Percentiles rank a stretch among this genome's conserved stretches.
phyloP scores from a whole-genome alignment of 2,329 filamentous ascomycete species.

The Sporothrix mexicana region DNA sequence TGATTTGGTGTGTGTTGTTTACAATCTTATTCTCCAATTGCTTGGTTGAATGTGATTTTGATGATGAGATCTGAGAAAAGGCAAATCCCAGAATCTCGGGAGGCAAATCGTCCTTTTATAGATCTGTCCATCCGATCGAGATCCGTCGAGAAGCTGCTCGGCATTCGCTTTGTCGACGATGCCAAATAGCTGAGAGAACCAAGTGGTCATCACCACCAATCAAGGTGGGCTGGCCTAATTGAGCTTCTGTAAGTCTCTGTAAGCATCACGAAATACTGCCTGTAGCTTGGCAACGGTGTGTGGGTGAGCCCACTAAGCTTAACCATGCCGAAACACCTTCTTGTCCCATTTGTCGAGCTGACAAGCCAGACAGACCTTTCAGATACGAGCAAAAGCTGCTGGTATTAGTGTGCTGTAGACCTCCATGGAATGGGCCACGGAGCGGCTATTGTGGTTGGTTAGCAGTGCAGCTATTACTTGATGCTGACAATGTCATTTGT shows the following conservation, averaged over 20 bases:
- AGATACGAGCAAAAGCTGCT: conserved; percentile 7
- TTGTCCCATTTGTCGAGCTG: conserved; percentile 27
- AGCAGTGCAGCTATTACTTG: conserved; percentile 26
- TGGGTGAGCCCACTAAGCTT: conserved; percentile 4
- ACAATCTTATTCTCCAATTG: background rate
- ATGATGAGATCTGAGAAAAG: conserved; percentile 39
- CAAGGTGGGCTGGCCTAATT: background rate
- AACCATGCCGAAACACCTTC: conserved; percentile 7
- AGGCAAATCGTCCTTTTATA: conserved; percentile 46
- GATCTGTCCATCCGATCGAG: conserved; percentile 11
- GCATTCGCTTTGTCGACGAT: background rate
- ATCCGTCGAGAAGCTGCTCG: conserved; percentile 35
- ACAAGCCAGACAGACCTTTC: background rate
- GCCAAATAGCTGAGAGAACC: background rate
- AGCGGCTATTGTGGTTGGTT: background rate
- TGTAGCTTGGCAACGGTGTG: background rate
- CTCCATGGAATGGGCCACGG: background rate
- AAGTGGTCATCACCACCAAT: conserved; percentile 17
- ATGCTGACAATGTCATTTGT: conserved; percentile 32
- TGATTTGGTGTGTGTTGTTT: background rate
- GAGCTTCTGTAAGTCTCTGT: conserved; percentile 29
- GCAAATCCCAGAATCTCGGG: conserved; percentile 41
- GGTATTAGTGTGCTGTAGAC: background rate
- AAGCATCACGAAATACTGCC: conserved; percentile 12
- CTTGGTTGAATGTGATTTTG: conserved; percentile 40